Base-by-base conservation (phyloP, 2,329 filamentous ascomycete species). In the Cladosporium cucumerinum region DNA sequence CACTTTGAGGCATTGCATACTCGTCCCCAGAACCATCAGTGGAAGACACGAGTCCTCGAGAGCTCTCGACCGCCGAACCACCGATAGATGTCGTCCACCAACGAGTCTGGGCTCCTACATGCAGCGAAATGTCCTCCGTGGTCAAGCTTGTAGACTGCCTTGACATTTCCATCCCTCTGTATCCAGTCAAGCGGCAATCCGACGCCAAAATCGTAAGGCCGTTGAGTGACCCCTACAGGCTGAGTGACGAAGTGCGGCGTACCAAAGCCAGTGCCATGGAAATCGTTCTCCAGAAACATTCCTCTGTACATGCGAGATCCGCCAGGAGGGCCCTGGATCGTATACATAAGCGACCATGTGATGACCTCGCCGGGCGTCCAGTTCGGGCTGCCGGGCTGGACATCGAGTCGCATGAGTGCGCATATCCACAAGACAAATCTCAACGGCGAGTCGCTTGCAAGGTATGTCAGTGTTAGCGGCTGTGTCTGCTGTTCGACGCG, bases 301-400 rank as follows among this genome's bases (percentile, higher is more conserved):
- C 92, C 89, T 69, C 91, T 91, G 75, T 93, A 93, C 55, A 92
- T 90, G 12, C 87, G 81, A 71, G 82, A 86, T 16, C 89, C 89
- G 88, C 88, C 91, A 43, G 58, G 57, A 10, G 58, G 58, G 5
- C 64, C 64, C 30, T 65, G 64, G n/a, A 65, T 65, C 11, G 51
- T 65, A 26, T 65, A 65, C 63, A 65, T 65, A 11, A 65, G 25
- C 18, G 57, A 51, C 55, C 55, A 65, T 0, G 63, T 65, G 18
- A 65, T 60, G 16, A 65, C 16, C 18, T 65, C 54, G 36, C 52
- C 21, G 43, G 48, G 48, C n/a, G 30, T 36, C 30, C 46, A 61
- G 1, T 23, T 25, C 7, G 43, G 30, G 30, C 30, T 36, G 7
- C 46, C 21, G 28, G 58, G 58, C 8, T 61, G 48, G 12, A 61